Percentiles rank a stretch among this genome's conserved stretches.
Evolutionary conservation across 352 stramenopile genomes (phyloP).

Genomic region (Globisporangium nagaii): DNA sequence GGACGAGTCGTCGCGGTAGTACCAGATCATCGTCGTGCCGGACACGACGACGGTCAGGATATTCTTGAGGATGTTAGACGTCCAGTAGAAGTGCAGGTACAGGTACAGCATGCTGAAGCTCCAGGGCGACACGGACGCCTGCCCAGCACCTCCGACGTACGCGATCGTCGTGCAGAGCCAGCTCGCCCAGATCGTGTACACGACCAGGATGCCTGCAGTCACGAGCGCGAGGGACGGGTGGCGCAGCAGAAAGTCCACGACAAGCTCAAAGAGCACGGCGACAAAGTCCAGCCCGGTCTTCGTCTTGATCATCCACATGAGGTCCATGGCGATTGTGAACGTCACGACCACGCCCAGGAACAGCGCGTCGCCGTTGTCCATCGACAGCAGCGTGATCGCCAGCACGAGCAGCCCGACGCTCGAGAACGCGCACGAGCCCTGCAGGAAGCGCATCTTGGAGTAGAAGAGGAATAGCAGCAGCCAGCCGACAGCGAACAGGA

Average conservation of each 20-base stretch:
- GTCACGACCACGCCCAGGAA: slow-evolving; percentile 41
- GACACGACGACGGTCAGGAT: slow-evolving; percentile 75
- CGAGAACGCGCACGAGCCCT: slow-evolving; percentile 64
- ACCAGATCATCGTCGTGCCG: slow-evolving; percentile 81
- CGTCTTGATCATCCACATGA: slow-evolving; percentile 64
- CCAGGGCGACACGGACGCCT: slow-evolving; percentile 45
- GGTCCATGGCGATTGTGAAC: slow-evolving; percentile 39
- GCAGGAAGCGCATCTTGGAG: slow-evolving; percentile 69
- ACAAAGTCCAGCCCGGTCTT: slow-evolving; percentile 76
- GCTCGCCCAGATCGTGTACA: slow-evolving; percentile 70
- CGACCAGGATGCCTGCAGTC: slow-evolving; percentile 39
- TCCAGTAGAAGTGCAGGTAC: slow-evolving; percentile 87
- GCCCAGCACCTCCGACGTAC: slow-evolving; percentile 37
- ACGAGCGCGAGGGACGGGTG: slow-evolving; percentile 55
- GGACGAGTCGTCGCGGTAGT: slow-evolving; percentile 71
- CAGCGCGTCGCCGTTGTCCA: slow-evolving; percentile 39
- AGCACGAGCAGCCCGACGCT: slow-evolving; percentile 45
- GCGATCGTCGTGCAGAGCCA: slow-evolving; percentile 80
- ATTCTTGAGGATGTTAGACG: slow-evolving; percentile 83
- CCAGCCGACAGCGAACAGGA: slow-evolving; percentile 67
- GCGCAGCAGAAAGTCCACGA: slow-evolving; percentile 55
- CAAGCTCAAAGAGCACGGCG: slow-evolving; percentile 78
- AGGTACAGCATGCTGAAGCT: slow-evolving; percentile 65
- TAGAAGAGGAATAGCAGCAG: slow-evolving; percentile 70
- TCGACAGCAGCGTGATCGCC: slow-evolving; percentile 42